phyloP scores from a whole-genome alignment of 2,329 filamentous ascomycete species.

The Didymosphaeria variabile region DNA sequence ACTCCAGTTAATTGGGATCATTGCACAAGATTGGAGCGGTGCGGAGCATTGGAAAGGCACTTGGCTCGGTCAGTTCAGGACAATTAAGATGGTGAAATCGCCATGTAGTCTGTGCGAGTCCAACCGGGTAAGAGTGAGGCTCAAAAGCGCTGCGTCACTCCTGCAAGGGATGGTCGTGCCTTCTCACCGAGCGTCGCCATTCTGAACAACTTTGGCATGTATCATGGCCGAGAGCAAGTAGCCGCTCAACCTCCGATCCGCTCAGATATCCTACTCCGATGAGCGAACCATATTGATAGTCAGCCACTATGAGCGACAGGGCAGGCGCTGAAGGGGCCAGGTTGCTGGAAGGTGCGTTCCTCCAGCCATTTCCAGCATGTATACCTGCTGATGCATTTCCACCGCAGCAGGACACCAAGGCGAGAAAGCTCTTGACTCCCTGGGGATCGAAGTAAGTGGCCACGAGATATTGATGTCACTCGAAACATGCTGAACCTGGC shows the following conservation, averaged over 20 bases:
- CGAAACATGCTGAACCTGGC: background rate
- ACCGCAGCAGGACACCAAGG: background rate
- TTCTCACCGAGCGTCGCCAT: background rate
- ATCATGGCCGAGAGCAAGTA: background rate
- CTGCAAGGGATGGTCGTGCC: conserved; percentile 1
- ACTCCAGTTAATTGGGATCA: conserved; percentile 25
- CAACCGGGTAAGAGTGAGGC: conserved; percentile 15
- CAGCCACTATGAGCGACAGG: conserved; percentile 17
- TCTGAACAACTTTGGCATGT: background rate
- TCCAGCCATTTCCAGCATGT: background rate
- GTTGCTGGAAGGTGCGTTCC: conserved; percentile 26
- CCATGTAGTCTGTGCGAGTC: conserved; percentile 12
- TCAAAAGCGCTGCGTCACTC: conserved; percentile 20
- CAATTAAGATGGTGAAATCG: conserved; percentile 21
- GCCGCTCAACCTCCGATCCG: background rate
- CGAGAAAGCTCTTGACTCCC: conserved; percentile 18
- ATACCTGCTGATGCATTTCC: background rate
- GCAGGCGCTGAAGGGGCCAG: conserved; percentile 24
- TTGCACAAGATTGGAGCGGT: conserved; percentile 18
- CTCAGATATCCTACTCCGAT: conserved; percentile 7
- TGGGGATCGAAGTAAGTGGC: background rate
- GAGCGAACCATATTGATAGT: background rate
- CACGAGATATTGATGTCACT: background rate
- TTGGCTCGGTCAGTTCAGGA: conserved; percentile 8
- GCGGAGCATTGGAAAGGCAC: conserved; percentile 10